Evolutionary conservation across 2,329 filamentous ascomycete genomes (phyloP).

Genomic region (Lizonia empirigonia): DNA sequence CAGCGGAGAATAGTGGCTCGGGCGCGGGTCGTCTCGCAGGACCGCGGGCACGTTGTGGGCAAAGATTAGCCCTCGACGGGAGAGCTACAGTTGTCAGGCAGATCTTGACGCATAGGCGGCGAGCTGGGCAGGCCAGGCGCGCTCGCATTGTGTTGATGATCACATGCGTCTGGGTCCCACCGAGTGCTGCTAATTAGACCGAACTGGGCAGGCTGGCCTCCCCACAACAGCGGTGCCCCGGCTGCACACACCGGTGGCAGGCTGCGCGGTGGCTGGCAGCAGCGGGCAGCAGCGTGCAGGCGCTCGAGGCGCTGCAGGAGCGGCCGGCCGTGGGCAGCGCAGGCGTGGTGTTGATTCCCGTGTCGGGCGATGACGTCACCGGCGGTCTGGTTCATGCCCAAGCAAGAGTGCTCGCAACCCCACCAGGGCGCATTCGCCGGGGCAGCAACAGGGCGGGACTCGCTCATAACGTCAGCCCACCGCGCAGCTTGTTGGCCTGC

Average conservation of each 20-base stretch:
- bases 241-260: too few relatives aligned
- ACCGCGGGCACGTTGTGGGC: conserved; percentile 12
- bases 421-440: conserved; percentile 8
- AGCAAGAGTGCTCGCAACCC: too few relatives aligned
- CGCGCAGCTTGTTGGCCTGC: not conserved
- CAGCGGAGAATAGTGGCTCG: conserved; percentile 12
- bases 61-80: conserved; percentile 15
- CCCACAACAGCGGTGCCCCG: too few relatives aligned
- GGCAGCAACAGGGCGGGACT: conserved; percentile 27
- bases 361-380: not conserved
- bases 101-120: conserved; percentile 17
- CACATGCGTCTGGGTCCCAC: not conserved
- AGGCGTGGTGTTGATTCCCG: not conserved
- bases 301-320: not conserved
- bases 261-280: not conserved
- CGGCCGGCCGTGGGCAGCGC: not conserved
- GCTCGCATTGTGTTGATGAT: conserved; percentile 3
- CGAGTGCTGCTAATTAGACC: conserved; percentile 6
- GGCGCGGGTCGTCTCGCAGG: conserved; percentile 27
- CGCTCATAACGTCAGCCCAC: conserved; percentile 36
- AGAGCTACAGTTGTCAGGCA: conserved; percentile 22
- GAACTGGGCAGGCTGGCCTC: not conserved
- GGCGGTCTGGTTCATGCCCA: not conserved
- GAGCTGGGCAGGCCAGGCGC: conserved; percentile 12
- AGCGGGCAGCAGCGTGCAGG: conserved; percentile 3